These are phyloP conservation scores for Populus simonii DNA, from an alignment of 345 rosid species.

Conservation along the genomic window DNA sequence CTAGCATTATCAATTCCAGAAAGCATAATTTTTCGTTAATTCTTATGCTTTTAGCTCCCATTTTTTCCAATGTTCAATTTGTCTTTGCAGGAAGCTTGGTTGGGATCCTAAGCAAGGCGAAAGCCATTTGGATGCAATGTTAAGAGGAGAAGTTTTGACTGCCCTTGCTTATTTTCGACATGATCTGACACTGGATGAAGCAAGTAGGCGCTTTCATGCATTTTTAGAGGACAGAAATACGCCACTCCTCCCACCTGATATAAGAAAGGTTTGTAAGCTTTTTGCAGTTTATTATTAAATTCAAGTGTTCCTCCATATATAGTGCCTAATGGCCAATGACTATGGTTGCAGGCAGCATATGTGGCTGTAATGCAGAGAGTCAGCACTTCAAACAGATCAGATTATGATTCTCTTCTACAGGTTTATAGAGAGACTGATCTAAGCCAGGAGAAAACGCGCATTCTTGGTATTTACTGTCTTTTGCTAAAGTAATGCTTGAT, in stretches of 20 bases:
- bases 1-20: background rate
- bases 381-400: constrained; percentile 55
- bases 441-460: constrained; percentile 94
- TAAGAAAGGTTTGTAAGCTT: constrained; percentile 55
- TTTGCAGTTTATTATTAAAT: background rate
- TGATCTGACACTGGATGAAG: constrained; percentile 68
- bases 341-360: constrained; percentile 72
- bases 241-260: constrained; percentile 79
- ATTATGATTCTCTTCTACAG: constrained; percentile 70
- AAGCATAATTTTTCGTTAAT: too few species aligned
- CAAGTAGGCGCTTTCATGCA: constrained; percentile 60
- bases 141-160: constrained; percentile 86
- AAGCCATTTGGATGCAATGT: constrained; percentile 85
- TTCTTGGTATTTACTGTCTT: constrained; percentile 48
- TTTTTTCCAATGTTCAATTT: constrained; percentile 9
- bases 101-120: constrained; percentile 91
- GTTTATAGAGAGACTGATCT: constrained; percentile 91
- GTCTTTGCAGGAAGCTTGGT: constrained; percentile 64
- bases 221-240: constrained; percentile 76
- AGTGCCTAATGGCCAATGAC: constrained; percentile 9
- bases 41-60: background rate
- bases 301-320: background rate
- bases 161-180: constrained; percentile 75
- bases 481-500: background rate
- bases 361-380: constrained; percentile 81